phyloP scores from a whole-genome alignment of 176 grass and related monocot genomes.

The Otatea glauca region DNA sequence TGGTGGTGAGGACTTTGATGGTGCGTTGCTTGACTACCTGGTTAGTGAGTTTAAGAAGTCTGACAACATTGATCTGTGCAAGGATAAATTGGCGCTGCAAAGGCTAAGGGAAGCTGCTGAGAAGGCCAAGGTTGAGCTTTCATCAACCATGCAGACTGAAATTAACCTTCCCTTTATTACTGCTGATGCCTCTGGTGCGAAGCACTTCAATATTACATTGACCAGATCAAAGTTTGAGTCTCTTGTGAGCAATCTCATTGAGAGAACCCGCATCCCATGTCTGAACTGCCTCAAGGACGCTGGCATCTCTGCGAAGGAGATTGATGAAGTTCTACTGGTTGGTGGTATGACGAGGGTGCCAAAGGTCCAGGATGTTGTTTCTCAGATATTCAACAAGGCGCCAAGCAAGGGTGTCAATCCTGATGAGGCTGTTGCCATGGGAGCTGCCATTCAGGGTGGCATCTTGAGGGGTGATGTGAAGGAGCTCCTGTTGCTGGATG shows the following conservation, averaged over 20 bases:
- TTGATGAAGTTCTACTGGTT: slow-evolving; percentile 92
- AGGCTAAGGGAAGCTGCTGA: slow-evolving; percentile 99
- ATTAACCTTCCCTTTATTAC: slow-evolving; percentile 98
- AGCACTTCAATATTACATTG: slow-evolving; percentile 96
- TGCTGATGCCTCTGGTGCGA: slow-evolving; percentile 85
- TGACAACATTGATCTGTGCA: slow-evolving; percentile 85
- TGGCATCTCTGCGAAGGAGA: slow-evolving; percentile 81
- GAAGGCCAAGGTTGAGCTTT: slow-evolving; percentile 95
- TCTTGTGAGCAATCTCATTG: slow-evolving; percentile 74
- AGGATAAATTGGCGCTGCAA: slow-evolving; percentile 84
- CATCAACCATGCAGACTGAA: slow-evolving; percentile 88
- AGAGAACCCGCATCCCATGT: slow-evolving; percentile 85
- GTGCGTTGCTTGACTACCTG: slow-evolving; percentile 82
- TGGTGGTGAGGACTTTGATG: slow-evolving; percentile 97
- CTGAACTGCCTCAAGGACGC: slow-evolving; percentile 92
- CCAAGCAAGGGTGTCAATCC: slow-evolving; percentile 99
- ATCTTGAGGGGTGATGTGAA: slow-evolving; percentile 98
- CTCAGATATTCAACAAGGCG: slow-evolving; percentile 83
- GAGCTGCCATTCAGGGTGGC: slow-evolving; percentile 84
- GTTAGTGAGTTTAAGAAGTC: slow-evolving; percentile 90
- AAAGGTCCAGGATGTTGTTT: slow-evolving; percentile 88
- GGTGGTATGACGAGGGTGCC: slow-evolving; percentile 99
- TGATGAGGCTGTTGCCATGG: slow-evolving; percentile 98
- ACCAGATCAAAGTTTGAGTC: slow-evolving; percentile 93
- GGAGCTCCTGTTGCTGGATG: slow-evolving; percentile 96